phyloP scores from a whole-genome alignment of 352 stramenopile species.

The Globisporangium irregulare region DNA sequence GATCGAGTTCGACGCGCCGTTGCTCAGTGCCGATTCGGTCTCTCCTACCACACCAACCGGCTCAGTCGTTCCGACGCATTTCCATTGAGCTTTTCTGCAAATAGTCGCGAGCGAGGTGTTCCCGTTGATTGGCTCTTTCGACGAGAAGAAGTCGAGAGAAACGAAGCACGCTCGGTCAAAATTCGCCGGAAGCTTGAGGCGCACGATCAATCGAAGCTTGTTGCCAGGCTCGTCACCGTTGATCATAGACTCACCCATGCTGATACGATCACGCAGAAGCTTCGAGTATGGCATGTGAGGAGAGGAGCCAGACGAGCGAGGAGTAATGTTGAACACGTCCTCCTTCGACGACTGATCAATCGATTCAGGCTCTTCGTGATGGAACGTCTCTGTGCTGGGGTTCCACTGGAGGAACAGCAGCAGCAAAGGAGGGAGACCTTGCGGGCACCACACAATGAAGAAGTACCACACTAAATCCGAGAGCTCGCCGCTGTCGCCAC shows the following conservation, averaged over 20 bases:
- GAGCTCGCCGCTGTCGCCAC: slow-evolving; percentile 54
- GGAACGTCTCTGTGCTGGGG: slow-evolving; percentile 65
- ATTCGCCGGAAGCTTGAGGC: slow-evolving; percentile 69
- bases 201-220: slow-evolving; percentile 79
- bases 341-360: slow-evolving; percentile 74
- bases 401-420: slow-evolving; percentile 88
- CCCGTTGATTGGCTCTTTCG: slow-evolving; percentile 57
- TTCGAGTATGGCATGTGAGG: slow-evolving; percentile 86
- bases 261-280: slow-evolving; percentile 58
- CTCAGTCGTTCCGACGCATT: slow-evolving; percentile 81
- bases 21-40: slow-evolving; percentile 61
- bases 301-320: slow-evolving; percentile 69
- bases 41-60: slow-evolving; percentile 65
- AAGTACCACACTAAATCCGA: slow-evolving; percentile 86
- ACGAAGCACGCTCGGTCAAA: slow-evolving; percentile 83
- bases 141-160: slow-evolving; percentile 81
- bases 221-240: slow-evolving; percentile 81
- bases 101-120: slow-evolving; percentile 50
- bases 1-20: slow-evolving; percentile 51
- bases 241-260: slow-evolving; percentile 73
- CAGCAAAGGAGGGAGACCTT: slow-evolving; percentile 67
- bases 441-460: slow-evolving; percentile 84
- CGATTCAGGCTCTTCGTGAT: slow-evolving; percentile 55
- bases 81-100: slow-evolving; percentile 64
- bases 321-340: slow-evolving; percentile 83